Percentiles rank a stretch among this genome's conserved stretches.
Conservation (phyloP, 75 land plant genomes). For the Sequoiadendron giganteum region DNA sequence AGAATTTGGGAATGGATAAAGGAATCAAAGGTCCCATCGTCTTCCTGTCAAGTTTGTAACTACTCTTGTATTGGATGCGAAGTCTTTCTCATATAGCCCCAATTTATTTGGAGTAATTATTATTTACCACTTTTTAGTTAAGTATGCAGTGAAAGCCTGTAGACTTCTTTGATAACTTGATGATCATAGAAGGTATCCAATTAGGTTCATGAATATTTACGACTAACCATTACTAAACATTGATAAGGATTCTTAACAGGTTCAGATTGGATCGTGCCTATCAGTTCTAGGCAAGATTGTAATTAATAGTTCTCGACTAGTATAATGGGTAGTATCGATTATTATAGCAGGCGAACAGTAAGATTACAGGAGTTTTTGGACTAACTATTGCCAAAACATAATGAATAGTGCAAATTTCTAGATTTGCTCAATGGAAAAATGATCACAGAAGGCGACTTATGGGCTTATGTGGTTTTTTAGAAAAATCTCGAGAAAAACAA, state of each 20-base stretch:
- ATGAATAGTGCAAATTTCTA: not conserved
- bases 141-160: not conserved
- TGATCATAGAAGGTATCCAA: not conserved
- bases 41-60: not conserved
- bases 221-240: not conserved
- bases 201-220: not conserved
- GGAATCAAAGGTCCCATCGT: not conserved
- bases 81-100: not conserved
- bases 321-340: not conserved
- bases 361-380: not conserved
- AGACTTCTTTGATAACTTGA: not conserved
- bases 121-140: not conserved
- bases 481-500: not conserved
- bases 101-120: not conserved
- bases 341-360: not conserved
- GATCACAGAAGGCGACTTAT: not conserved
- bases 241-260: not conserved
- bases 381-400: not conserved
- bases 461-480: not conserved
- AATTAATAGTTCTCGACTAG: not conserved
- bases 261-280: not conserved
- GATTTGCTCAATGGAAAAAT: not conserved
- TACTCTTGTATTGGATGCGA: not conserved
- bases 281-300: not conserved
- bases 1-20: not conserved